These are phyloP conservation scores for Shiraia bambusicola DNA, from an alignment of 2,329 filamentous ascomycete genomes.

Conservation along the genomic window DNA sequence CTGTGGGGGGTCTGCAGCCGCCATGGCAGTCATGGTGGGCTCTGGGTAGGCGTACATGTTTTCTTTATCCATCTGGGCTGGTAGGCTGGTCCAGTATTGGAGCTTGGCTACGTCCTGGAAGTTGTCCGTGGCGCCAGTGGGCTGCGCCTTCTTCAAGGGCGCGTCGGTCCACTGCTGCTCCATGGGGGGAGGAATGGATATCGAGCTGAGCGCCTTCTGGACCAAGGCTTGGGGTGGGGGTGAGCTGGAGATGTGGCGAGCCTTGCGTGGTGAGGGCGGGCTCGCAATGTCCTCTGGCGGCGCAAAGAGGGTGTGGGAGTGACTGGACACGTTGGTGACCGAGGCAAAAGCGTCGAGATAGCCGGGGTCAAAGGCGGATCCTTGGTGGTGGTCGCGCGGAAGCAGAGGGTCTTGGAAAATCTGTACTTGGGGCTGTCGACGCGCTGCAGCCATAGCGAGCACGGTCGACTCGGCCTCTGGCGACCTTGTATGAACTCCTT, in stretches of 20 bases:
- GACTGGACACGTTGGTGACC: constrained; percentile 51
- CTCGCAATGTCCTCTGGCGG: constrained; percentile 56
- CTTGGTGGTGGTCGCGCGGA: constrained; percentile 46
- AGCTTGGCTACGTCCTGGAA: constrained; percentile 49
- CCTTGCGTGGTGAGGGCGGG: constrained; percentile 70
- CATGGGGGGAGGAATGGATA: constrained; percentile 66
- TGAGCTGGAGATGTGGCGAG: constrained; percentile 58
- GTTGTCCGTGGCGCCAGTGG: constrained; percentile 49
- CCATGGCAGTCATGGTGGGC: constrained; percentile 34
- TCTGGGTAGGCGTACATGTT: constrained; percentile 47
- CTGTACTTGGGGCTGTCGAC: constrained; percentile 57
- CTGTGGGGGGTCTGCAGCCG: constrained; percentile 28
- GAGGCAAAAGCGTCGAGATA: constrained; percentile 51
- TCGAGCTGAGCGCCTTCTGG: constrained; percentile 65
- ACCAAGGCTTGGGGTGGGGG: constrained; percentile 60
- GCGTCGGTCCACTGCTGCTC: constrained; percentile 63
- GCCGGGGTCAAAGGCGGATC: constrained; percentile 54
- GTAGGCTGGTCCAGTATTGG: constrained; percentile 52
- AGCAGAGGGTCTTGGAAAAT: constrained; percentile 59
- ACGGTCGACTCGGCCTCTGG: constrained; percentile 26
- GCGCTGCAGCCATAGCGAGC: constrained; percentile 56
- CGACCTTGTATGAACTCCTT: constrained; percentile 33
- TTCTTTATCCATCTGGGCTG: constrained; percentile 52
- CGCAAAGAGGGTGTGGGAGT: constrained; percentile 67
- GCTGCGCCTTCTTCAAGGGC: constrained; percentile 63